Base-by-base conservation (phyloP, 331 rosid species). In the Erythrophleum ivorense region DNA sequence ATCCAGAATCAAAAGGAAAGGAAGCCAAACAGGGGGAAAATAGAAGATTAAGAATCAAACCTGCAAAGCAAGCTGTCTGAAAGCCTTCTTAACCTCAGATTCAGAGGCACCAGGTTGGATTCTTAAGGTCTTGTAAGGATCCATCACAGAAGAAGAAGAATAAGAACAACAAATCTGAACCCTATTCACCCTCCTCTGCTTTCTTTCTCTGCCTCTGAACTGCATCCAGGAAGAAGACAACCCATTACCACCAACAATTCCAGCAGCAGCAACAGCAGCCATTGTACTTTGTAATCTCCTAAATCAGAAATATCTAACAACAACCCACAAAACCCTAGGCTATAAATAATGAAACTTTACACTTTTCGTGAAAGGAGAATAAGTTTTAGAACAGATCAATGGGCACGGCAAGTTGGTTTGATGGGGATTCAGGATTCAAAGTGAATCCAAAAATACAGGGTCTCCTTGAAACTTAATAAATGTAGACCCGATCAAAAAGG, bases 31-130 rank as follows among this genome's bases (percentile, higher is more conserved):
- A 12, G 0, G 54, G 15, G 12, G 0, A 60, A 3, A 12, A 0
- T 1, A 19, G 0, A 36, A 62, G 5, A 63, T 14, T 14, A 43
- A 62, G 55, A 81, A 81, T 49, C 80, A 57, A 80, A 95, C 98
- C 98, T 91, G 88, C 76, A 93, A 78, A 84, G 99, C 99, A 64
- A 96, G 99, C 33, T 84, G 85, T 81, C 99, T 84, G 77, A 90
- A 96, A 60, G 99, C 98, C 80, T 92, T 96, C 75, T 86, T 90
- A 68, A 96, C 92, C 80, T 96, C 98, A 78, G 96, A 84, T 91
- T 94, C 97, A 80, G 97, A 91, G 52, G 99, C 97, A 75, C 81
- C 87, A 0, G 83, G 92, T 49, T 83, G 88, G 80, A 96, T 88
- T 82, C 84, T 89, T 36, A 96, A 89, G 64, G 95, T 96, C 79